phyloP scores from a whole-genome alignment of 768 basidiomycete genomes.

The Psilocybe tampanensis region DNA sequence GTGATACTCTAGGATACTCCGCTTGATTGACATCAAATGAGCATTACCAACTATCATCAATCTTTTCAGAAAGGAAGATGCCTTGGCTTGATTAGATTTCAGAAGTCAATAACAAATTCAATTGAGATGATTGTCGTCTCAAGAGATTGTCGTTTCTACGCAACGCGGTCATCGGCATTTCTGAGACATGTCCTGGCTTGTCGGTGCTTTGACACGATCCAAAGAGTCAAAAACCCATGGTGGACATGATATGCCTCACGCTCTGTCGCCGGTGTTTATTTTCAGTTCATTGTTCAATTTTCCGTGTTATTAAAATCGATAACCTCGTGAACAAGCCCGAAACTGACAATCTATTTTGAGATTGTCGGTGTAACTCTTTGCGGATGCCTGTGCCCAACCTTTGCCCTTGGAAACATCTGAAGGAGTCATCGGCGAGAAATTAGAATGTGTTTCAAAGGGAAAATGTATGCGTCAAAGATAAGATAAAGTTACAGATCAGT shows the following conservation, averaged over 20 bases:
- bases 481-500: no score
- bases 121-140: not conserved
- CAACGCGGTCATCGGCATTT: not conserved
- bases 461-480: no score
- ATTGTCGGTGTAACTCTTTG: not conserved
- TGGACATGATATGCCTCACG: not conserved
- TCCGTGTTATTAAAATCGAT: not conserved
- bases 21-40: no score
- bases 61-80: not conserved
- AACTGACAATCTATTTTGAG: not conserved
- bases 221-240: no score
- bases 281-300: not conserved
- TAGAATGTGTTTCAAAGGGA: no score
- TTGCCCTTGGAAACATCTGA: no score
- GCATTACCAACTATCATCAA: no score
- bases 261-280: not conserved
- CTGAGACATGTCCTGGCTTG: not conserved
- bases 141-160: slow-evolving; percentile 2
- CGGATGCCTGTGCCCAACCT: no score
- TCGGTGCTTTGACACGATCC: not conserved
- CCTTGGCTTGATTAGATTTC: not conserved
- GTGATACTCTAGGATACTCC: no score
- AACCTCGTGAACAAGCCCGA: not conserved
- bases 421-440: no score
- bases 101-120: not conserved